Evolutionary conservation across 768 basidiomycete genomes (phyloP).

Genomic region (Mycena epipterygia): DNA sequence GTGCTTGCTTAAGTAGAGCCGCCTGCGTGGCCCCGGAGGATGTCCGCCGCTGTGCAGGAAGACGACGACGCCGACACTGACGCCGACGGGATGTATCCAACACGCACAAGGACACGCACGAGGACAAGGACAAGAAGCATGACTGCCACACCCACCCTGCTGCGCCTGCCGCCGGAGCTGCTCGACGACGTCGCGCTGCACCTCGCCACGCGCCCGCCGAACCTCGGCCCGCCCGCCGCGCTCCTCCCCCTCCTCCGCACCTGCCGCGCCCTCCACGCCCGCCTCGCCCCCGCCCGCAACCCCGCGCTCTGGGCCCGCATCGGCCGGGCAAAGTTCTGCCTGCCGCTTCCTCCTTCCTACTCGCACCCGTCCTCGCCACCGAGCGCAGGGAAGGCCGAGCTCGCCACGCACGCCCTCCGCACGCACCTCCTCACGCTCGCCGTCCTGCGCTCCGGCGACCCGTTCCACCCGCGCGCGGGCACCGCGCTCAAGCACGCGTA

Average conservation of each 20-base stretch:
- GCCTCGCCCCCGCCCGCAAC: neutral
- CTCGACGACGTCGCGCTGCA: slow-evolving; percentile 16
- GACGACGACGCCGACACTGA: too few relatives aligned
- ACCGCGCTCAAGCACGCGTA: neutral
- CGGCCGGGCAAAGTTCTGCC: slow-evolving; percentile 13
- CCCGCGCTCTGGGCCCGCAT: slow-evolving; percentile 1
- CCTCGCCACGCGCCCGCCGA: slow-evolving; percentile 30
- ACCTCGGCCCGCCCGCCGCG: slow-evolving; percentile 33
- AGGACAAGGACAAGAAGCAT: too few relatives aligned
- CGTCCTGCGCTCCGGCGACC: neutral
- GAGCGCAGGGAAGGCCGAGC: neutral
- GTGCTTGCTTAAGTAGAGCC: too few relatives aligned
- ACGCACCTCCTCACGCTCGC: neutral
- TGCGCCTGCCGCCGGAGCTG: slow-evolving; percentile 22
- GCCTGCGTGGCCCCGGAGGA: too few relatives aligned
- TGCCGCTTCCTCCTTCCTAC: neutral
- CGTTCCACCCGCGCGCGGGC: neutral
- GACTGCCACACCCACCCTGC: neutral
- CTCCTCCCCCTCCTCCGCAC: slow-evolving; percentile 26
- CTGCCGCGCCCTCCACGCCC: neutral
- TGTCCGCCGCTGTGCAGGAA: too few relatives aligned
- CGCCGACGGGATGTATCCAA: too few relatives aligned
- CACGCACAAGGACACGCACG: too few relatives aligned
- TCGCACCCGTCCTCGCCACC: neutral
- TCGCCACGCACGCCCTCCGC: neutral